Evolutionary conservation across 371 early-diverging fungal genomes (phyloP), one percentile per base, ranked within the genome.

Genomic region (Coemansia linderi): DNA sequence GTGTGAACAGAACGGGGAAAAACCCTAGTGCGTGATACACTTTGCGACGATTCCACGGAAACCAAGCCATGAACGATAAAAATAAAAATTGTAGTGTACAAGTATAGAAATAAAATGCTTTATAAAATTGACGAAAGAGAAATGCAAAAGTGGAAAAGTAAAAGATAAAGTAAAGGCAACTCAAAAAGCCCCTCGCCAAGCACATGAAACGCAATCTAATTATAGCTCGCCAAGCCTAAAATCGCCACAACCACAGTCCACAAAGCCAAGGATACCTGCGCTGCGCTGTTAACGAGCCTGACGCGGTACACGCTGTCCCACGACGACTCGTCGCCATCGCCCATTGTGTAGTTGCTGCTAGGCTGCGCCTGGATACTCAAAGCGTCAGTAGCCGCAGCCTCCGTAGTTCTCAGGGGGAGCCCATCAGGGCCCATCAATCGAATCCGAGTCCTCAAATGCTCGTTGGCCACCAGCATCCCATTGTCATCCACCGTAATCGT

Each of bases 371-470:
- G 29, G 15, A 52, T 15, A 29, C 33, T 40, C 31, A 54, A 54
- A n/a, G 54, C 54, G 4, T 10, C n/a, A 6, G 57, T n/a, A 36
- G 15, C 57, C 10, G 65, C 7, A 4, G 54, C 37, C 31, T 7
- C n/a, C n/a, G 57, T 37, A n/a, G 57, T n/a, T 19, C 33, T 24
- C 40, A 65, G 22, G 10, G 77, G 77, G 6, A 77, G 73, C 4
- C 77, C 77, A 27, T 77, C 66, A 3, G 77, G 77, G 4, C 77
- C 77, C 9, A 77, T 77, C 8, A 77, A 44, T 57, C 77, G 61
- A 9, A 77, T 63, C 3, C 72, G 57, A 6, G 72, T 72, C 40
- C 57, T 36, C 24, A 73, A 6, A 44, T 69, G 73, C 27, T 69
- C 69, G n/a, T 69, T 67, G 2, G 66, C 63, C 1, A 65, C 46